These are phyloP conservation scores for Aureobasidium musti DNA, from an alignment of 2,329 filamentous ascomycete species.

Conservation along the genomic window DNA sequence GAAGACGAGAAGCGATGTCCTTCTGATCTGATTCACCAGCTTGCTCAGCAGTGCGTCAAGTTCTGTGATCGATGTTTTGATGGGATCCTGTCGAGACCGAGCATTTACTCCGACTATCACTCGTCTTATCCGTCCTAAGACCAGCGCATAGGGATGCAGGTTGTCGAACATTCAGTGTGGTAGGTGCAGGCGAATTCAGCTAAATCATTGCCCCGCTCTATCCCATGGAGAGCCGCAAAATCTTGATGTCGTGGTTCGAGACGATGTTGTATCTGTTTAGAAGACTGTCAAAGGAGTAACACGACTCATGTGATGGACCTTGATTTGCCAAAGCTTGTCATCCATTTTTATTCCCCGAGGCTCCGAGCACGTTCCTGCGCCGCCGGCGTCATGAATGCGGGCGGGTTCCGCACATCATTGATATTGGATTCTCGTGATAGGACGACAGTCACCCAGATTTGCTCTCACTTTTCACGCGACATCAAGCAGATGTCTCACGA, in stretches of 20 bases:
- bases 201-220: background rate
- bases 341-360: no score
- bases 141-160: background rate
- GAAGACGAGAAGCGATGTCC: no score
- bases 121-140: background rate
- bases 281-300: background rate
- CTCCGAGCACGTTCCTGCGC: background rate
- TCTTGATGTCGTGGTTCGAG: background rate
- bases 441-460: background rate
- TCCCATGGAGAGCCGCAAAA: background rate
- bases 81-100: no score
- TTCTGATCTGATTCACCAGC: no score
- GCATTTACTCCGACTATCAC: background rate
- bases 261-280: background rate
- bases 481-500: background rate
- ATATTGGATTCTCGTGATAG: background rate
- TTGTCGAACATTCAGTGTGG: no score
- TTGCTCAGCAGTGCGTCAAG: no score
- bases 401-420: background rate
- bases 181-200: background rate
- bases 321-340: background rate
- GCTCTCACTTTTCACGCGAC: background rate
- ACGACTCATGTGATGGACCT: conserved; percentile 11
- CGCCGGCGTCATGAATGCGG: conserved; percentile 13
- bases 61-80: no score